Base-by-base conservation (phyloP, 192 early-diverging fungal species). In the Coemansia sp. region DNA sequence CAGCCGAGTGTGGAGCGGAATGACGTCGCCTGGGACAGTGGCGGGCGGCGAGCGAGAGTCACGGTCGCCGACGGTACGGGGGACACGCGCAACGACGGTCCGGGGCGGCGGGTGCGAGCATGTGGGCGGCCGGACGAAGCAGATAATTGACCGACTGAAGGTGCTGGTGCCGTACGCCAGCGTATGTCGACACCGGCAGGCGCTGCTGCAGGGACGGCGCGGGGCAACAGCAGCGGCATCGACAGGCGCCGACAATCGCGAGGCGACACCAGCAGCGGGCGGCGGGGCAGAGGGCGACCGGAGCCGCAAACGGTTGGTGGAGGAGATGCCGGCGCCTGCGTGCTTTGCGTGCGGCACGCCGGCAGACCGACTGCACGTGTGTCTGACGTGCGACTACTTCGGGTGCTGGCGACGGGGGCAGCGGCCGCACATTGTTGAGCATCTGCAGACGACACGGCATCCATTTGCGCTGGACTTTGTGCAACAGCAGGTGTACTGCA, bases 381-480 rank as follows among this genome's bases (percentile, higher is more conserved):
- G 94, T 61, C 73, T 96, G 22, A 47, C 55, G 16, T 97, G 94
- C 71, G 87, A 90, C 31, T 87, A 68, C 67, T 77, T 91, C 26
- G 93, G 89, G 3, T 97, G 94, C 75, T 88, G 86, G 86, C 84
- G 68, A 63, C 34, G 87, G 87, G 65, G 72, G 80, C 12, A 55
- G 28, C 48, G 52, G 14, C 9, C 41, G 16, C 54, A 79, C 56
- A 68, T 81, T 0, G 34, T 26, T 5, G 25, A 41, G 22, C 78
- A 81, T 59, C 58, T 75, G 54, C 49, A 38, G 21, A 25, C 19
- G 19, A 53, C 50, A 23, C 56, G 62, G 14, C 65, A 76, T 58
- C 50, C 47, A 31, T 65, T 86, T 84, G 91, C 91, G 3, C 83
- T 95, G 65, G 94, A 96, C 60, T 86, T 94, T 58, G 69, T 71